Evolutionary conservation across 257 asterid species (phyloP), one percentile per base, ranked within the genome.

Genomic region (Solanum appendiculatum): DNA sequence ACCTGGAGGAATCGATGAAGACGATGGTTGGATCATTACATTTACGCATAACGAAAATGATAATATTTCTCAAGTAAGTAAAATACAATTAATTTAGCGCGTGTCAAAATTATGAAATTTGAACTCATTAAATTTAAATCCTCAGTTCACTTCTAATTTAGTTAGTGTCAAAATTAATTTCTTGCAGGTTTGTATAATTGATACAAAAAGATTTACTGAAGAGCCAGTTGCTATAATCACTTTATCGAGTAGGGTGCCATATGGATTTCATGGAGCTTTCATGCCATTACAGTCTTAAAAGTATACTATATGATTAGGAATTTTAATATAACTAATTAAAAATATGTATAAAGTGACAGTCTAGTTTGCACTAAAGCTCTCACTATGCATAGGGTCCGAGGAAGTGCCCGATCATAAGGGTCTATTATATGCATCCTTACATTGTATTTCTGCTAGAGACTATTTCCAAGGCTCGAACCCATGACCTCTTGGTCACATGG

Each of bases 211-310:
- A 31, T 70, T 91, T 39, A 75, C 90, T 33, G 72, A 87, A 21
- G 88, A 78, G 25, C 83, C 92, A 25, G 87, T 88, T 1, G 89
- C 92, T 12, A 81, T 23, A 36, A 89, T 91, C 82, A 78, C 58
- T 20, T 34, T 91, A n/a, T 91, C 93, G 2, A 29, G 54, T 7
- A 87, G 93, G 36, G 91, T 90, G 81, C 92, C 91, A 12, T 88
- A 90, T 10, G 93, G 92, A 72, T 91, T 90, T 69, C 93, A 90
- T 81, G 93, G 91, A 81, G 58, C 81, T 10, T 91, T 89, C 42
- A 9, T 86, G 82, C 39, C 88, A 75, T 84, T 15, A 31, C 18
- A 2, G 27, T 78, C 16, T 44, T 75, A 23, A 12, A 33, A 73
- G 48, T 37, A 73, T 48, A 48, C 3, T 73, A 9, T 73, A 10